Conservation (phyloP, 805 yeast species). For the Starmerella etchellsii region DNA sequence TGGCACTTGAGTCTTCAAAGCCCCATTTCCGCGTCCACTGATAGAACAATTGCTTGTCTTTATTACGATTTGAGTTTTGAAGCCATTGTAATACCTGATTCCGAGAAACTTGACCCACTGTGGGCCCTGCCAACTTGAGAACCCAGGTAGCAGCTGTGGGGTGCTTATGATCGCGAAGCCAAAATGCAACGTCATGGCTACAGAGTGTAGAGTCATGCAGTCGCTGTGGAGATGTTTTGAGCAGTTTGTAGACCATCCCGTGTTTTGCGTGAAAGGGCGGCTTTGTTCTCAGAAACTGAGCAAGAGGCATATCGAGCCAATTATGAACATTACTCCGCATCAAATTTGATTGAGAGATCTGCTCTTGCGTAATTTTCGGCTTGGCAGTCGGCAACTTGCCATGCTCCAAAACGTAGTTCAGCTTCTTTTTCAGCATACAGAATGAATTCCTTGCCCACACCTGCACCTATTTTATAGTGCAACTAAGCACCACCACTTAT, state of each 20-base stretch:
- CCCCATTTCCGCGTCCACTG: slow-evolving; percentile 23
- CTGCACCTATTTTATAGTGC: too few species aligned
- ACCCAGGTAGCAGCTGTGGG: slow-evolving; percentile 22
- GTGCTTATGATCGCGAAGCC: slow-evolving; percentile 20
- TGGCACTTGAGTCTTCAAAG: slow-evolving; percentile 14
- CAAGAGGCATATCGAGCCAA: slow-evolving; percentile 9
- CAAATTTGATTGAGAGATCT: background rate
- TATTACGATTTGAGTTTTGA: slow-evolving; percentile 1
- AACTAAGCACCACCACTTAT: too few species aligned
- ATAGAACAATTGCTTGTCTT: slow-evolving; percentile 8
- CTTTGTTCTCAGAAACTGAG: slow-evolving; percentile 12
- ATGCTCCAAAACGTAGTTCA: background rate
- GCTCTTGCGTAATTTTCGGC: slow-evolving; percentile 1
- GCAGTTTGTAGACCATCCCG: slow-evolving; percentile 20
- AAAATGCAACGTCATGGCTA: slow-evolving; percentile 17
- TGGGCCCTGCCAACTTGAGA: slow-evolving; percentile 19
- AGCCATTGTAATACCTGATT: slow-evolving; percentile 20
- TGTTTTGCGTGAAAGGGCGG: slow-evolving; percentile 18
- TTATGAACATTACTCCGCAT: slow-evolving; percentile 14
- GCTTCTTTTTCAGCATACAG: slow-evolving; percentile 1
- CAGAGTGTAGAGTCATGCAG: slow-evolving; percentile 17
- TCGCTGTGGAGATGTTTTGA: slow-evolving; percentile 15
- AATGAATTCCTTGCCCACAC: background rate
- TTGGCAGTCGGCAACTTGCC: background rate
- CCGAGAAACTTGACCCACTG: slow-evolving; percentile 16